These are phyloP conservation scores for Carallia pectinifolia DNA, from an alignment of 345 rosid genomes.

Conservation along the genomic window DNA sequence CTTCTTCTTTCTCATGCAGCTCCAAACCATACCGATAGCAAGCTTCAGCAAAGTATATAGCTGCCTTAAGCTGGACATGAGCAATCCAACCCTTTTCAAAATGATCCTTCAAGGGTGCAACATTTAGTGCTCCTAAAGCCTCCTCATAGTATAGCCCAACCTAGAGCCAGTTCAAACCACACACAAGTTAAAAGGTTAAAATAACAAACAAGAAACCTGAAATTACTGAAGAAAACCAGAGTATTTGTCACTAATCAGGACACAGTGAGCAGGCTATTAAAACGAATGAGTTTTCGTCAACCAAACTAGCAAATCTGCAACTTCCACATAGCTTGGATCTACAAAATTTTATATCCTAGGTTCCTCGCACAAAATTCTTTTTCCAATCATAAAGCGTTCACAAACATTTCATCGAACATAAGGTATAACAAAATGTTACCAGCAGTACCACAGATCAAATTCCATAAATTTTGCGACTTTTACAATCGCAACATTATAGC, in stretches of 20 bases:
- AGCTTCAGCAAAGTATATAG: constrained; percentile 81
- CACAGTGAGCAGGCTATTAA: neutral
- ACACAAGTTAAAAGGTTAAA: neutral
- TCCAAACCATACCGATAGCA: constrained; percentile 80
- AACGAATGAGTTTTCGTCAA: neutral
- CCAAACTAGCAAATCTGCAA: neutral
- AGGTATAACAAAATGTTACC: too few species aligned
- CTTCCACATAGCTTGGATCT: neutral
- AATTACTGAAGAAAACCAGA: neutral
- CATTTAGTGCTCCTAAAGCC: constrained; percentile 69
- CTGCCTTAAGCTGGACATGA: constrained; percentile 91
- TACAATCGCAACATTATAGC: too few species aligned
- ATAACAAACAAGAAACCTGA: neutral
- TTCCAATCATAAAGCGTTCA: too few species aligned
- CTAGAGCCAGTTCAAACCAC: constrained; percentile 36
- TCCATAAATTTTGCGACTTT: too few species aligned
- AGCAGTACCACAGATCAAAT: too few species aligned
- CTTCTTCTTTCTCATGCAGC: constrained; percentile 93
- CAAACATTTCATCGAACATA: too few species aligned
- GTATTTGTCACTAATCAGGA: neutral
- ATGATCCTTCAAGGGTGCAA: constrained; percentile 84
- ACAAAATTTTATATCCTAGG: neutral
- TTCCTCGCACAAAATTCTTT: too few species aligned
- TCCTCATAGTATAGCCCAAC: constrained; percentile 93
- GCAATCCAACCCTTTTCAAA: constrained; percentile 89